Base-by-base conservation (phyloP, 352 stramenopile species). In the Pythium periplocum region DNA sequence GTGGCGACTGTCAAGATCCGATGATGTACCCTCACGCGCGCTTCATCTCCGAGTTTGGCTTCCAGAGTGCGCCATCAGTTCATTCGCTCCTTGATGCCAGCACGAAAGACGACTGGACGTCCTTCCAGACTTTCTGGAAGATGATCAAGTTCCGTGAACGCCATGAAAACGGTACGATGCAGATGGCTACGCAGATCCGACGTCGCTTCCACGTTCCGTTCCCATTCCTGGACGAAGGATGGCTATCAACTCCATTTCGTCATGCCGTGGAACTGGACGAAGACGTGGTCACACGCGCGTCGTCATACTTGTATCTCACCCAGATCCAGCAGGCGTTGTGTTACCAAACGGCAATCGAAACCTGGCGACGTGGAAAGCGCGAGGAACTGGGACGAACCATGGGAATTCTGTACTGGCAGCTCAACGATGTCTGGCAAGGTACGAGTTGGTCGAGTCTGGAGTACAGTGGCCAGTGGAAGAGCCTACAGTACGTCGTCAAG, bases 41-140 rank as follows among this genome's bases (percentile, higher is more conserved):
- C 32, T 93, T 95, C 57, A 74, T 93, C 48, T 95, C 85, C 3
- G 85, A 95, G 53, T 95, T 93, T 68, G 85, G 85, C 2, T 95
- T 91, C 60, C 85, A 95, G 57, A 90, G 80, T 49, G 69, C 78
- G 31, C 78, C 85, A 39, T 93, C 83, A 32, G 48, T 68, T n/a
- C 33, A 59, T 8, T 75, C 77, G n/a, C 50, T 92, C 9, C 43
- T 57, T 1, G 54, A 72, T n/a, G 76, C 93, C 2, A 86, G 68
- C 38, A 61, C 62, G 4, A 41, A 61, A 0, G 55, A 63, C 1
- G 85, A 93, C 53, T 84, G 78, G 75, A 42, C 44, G 2, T 90
- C 81, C 6, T 90, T 95, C 51, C 67, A 86, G 60, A 55, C 63
- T 6, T 88, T 92, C 39, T 90, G 78, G 78, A 66, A 63, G 36